phyloP scores from a whole-genome alignment of 108 stramenopile genomes.

The Cyclotella baltica region DNA sequence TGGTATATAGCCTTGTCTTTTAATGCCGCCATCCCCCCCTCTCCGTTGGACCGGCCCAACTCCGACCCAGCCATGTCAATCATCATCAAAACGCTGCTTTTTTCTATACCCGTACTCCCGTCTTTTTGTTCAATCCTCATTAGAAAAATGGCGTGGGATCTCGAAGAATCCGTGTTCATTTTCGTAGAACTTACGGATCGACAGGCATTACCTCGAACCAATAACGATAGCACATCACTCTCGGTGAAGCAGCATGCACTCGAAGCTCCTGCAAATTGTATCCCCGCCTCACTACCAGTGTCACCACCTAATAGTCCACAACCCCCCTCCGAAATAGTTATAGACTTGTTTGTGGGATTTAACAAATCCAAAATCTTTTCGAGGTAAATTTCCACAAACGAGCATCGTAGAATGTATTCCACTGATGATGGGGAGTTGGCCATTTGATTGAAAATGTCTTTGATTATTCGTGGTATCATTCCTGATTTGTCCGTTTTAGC shows the following conservation, averaged over 20 bases:
- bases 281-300: conserved; percentile 29
- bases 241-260: conserved; percentile 79
- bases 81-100: conserved; percentile 66
- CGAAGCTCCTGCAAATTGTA: conserved; percentile 53
- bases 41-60: conserved; percentile 57
- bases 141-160: conserved; percentile 88
- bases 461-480: conserved; percentile 71
- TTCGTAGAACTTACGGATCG: conserved; percentile 78
- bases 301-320: conserved; percentile 2
- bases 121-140: conserved; percentile 76
- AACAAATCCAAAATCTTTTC: conserved; percentile 94
- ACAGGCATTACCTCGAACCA: conserved; percentile 79
- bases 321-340: conserved; percentile 24
- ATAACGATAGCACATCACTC: conserved; percentile 73
- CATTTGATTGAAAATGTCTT: conserved; percentile 68
- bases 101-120: conserved; percentile 49
- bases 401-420: conserved; percentile 83
- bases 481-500: conserved; percentile 31
- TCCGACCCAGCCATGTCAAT: conserved; percentile 94
- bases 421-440: conserved; percentile 51
- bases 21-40: conserved; percentile 15
- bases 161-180: conserved; percentile 83
- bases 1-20: conserved; percentile 59
- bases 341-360: conserved; percentile 54
- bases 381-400: conserved; percentile 96